Evolutionary conservation across 2,329 filamentous ascomycete species (phyloP).

Genomic region (Trichoderma simmonsii): DNA sequence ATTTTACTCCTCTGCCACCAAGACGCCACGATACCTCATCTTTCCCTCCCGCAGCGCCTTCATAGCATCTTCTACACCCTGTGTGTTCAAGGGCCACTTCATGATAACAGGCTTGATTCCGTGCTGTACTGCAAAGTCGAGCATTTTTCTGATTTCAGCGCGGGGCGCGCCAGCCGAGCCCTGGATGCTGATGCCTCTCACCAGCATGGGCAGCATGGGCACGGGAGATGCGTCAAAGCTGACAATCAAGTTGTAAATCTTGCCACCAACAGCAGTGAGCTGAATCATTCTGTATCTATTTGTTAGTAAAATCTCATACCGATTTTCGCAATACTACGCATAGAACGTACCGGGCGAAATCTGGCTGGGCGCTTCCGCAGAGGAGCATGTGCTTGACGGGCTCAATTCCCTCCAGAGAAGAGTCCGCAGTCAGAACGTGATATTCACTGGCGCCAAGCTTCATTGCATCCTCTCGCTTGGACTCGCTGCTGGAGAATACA

Average conservation of each 20-base stretch:
- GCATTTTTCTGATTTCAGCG: neutral
- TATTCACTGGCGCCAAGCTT: conserved; percentile 15
- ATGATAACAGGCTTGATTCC: conserved; percentile 1
- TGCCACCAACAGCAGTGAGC: neutral
- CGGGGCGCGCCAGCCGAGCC: neutral
- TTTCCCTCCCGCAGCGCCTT: neutral
- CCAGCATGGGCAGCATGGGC: neutral
- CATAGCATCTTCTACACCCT: neutral
- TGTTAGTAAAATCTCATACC: neutral
- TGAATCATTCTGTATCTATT: neutral
- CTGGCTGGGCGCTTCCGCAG: conserved; percentile 12
- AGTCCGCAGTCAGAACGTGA: conserved; percentile 2
- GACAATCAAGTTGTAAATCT: conserved; percentile 1
- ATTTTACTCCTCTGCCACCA: neutral
- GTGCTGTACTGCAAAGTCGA: neutral
- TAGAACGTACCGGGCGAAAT: neutral
- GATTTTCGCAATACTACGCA: fast-evolving
- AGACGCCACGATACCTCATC: conserved; percentile 12
- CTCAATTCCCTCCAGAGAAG: neutral
- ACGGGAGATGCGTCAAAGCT: neutral
- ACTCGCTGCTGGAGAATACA: conserved; percentile 59
- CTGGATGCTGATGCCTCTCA: neutral
- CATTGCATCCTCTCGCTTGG: conserved; percentile 48
- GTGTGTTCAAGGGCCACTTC: neutral
- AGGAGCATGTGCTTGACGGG: conserved; percentile 18